phyloP scores from a whole-genome alignment of 768 basidiomycete species.

The Sistotremastrum suecicum region DNA sequence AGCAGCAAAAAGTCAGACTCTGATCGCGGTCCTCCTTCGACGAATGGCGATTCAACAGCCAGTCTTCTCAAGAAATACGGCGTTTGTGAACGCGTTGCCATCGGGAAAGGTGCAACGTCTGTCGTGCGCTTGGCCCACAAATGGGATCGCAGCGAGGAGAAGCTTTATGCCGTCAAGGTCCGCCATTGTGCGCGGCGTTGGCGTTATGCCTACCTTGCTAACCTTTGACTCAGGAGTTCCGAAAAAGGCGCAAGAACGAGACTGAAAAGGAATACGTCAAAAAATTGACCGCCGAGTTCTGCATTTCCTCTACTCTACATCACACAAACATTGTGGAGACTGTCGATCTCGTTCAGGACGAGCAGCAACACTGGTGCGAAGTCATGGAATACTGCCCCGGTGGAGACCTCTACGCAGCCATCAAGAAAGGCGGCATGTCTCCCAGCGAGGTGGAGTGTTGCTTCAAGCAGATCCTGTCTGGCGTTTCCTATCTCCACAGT shows the following conservation, averaged over 20 bases:
- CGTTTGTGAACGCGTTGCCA: conserved; percentile 90
- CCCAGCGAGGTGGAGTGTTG: conserved; percentile 91
- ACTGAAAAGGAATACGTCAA: conserved; percentile 99
- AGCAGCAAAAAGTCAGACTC: conserved; percentile 55
- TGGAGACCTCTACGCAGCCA: conserved; percentile 95
- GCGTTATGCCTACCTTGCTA: conserved; percentile 2
- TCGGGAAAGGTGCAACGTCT: conserved; percentile 97
- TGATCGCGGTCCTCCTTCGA: conserved; percentile 33
- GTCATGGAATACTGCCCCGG: conserved; percentile 99
- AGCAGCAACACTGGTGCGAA: conserved; percentile 93
- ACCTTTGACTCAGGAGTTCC: conserved; percentile 62
- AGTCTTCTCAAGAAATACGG: conserved; percentile 84
- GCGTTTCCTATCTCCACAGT: conserved; percentile 82
- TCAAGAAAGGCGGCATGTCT: conserved; percentile 93
- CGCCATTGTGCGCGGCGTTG: conserved; percentile 13
- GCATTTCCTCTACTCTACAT: conserved; percentile 91
- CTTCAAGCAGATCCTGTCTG: conserved; percentile 90
- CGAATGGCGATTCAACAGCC: conserved; percentile 36
- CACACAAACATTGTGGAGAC: conserved; percentile 96
- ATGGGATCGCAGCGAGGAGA: conserved; percentile 95
- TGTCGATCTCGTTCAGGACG: conserved; percentile 98
- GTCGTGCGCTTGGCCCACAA: conserved; percentile 95
- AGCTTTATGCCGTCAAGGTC: conserved; percentile 96
- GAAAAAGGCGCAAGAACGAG: conserved; percentile 95
- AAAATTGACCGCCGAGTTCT: conserved; percentile 98